phyloP scores from a whole-genome alignment of 495 filamentous ascomycete genomes.

The Tuber magnatum region DNA sequence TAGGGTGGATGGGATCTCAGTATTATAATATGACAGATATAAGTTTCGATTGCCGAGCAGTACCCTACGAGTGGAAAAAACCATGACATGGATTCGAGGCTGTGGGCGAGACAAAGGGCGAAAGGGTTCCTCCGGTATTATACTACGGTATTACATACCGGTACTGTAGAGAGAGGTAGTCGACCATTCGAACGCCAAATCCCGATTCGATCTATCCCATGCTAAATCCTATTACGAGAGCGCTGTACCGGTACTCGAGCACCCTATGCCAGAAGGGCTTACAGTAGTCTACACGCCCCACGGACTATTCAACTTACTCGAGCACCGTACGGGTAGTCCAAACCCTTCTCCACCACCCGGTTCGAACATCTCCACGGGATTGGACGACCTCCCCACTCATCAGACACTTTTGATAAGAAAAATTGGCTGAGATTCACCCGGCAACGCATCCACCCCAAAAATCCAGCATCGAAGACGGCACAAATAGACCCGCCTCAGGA shows the following conservation, averaged over 20 bases:
- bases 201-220: background rate
- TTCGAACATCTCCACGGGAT: background rate
- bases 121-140: background rate
- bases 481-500: background rate
- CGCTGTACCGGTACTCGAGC: no score
- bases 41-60: no score
- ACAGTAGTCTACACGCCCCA: no score
- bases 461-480: background rate
- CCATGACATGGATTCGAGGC: background rate
- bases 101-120: background rate
- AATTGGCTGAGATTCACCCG: no score
- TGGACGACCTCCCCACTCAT: no score
- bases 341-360: no score
- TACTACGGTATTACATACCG: background rate
- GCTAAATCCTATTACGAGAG: no score
- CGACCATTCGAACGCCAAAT: no score
- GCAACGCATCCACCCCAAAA: no score
- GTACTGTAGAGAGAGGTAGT: background rate
- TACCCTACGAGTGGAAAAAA: background rate
- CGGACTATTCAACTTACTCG: no score
- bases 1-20: background rate
- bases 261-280: background rate
- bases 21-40: background rate
- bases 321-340: no score
- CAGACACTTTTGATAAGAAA: background rate